Evolutionary conservation across 495 filamentous ascomycete species (phyloP), one percentile per base, ranked within the genome.

Genomic region (Aspergillus panamensis): DNA sequence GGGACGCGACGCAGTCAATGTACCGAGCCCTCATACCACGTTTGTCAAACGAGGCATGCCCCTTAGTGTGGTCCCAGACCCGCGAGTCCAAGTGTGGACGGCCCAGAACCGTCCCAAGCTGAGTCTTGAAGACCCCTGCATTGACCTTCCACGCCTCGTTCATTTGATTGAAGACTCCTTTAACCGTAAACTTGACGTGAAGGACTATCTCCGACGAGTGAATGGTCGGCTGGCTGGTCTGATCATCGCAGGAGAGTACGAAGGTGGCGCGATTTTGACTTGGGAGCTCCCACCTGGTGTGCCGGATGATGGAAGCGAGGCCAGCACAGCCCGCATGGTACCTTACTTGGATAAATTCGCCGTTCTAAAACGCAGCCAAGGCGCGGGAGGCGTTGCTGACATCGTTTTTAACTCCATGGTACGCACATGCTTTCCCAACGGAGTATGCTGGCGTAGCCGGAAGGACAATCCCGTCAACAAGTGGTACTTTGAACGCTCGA

Each of bases 281-380:
- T 99, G 94, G 94, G 94, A 99, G 77, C 74, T 78, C 31, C 90
- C 92, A 0, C 84, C 83, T 0, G 80, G 79, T 0, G 70, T 86
- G 1, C 45, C 62, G 21, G 74, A 84, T 48, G 77, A 82, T 48
- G 77, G 78, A 53, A 80, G 81, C 17, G 75, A 78, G 45, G 75
- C 71, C 17, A 77, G 75, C 44, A 62, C 70, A 17, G 73, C 74
- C 8, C 76, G 85, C 4, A 80, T 91, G 68, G 87, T 99, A 0
- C 95, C 93, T 0, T 99, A 99, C 69, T 76, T 99, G 20, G 94
- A 99, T 69, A 99, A 99, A 73, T 99, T 99, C 67, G 94, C 94
- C 3, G 94, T 97, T 2, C 79, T 95, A 5, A 91, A 88, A 64
- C 83, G 86, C 56, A 88, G 85, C 47, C 94, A 99, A 69, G 94